Percentiles rank a stretch among this genome's conserved stretches.
phyloP scores from a whole-genome alignment of 179 eudicot species.

The Beta corolliflora region DNA sequence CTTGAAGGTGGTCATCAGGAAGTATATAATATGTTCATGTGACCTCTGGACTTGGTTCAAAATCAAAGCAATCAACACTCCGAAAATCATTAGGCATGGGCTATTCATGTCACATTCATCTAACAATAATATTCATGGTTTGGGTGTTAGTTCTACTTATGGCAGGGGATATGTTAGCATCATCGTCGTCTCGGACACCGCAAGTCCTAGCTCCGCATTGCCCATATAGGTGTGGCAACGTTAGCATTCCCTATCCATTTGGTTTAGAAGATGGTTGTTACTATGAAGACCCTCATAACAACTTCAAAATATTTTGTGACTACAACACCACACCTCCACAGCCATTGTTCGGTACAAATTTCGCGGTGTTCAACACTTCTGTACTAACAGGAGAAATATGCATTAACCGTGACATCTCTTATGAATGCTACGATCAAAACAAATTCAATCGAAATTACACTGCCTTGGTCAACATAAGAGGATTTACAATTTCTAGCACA shows the following conservation, averaged over 20 bases:
- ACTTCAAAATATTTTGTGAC: constrained; percentile 12
- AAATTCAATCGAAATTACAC: too few relatives aligned
- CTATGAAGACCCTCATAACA: not conserved
- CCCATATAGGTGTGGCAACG: constrained; percentile 11
- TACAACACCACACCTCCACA: not conserved
- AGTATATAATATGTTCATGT: not conserved
- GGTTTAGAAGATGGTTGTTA: constrained; percentile 22
- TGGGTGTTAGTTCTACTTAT: not conserved
- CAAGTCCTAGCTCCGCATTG: constrained; percentile 4
- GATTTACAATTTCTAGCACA: constrained; percentile 20
- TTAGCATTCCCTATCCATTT: constrained; percentile 26
- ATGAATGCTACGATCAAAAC: constrained; percentile 1
- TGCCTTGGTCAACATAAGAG: too few relatives aligned
- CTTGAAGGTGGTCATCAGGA: not conserved
- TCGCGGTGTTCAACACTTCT: not conserved
- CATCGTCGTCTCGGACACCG: not conserved
- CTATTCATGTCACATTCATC: not conserved
- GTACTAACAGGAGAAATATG: constrained; percentile 11
- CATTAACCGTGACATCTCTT: not conserved
- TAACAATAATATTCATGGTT: not conserved
- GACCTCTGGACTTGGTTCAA: not conserved
- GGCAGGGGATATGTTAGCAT: not conserved
- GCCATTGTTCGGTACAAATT: not conserved
- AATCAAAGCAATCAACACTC: not conserved
- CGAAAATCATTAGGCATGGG: not conserved